Base-by-base conservation (phyloP, 768 basidiomycete species). In the Russula olivacea region DNA sequence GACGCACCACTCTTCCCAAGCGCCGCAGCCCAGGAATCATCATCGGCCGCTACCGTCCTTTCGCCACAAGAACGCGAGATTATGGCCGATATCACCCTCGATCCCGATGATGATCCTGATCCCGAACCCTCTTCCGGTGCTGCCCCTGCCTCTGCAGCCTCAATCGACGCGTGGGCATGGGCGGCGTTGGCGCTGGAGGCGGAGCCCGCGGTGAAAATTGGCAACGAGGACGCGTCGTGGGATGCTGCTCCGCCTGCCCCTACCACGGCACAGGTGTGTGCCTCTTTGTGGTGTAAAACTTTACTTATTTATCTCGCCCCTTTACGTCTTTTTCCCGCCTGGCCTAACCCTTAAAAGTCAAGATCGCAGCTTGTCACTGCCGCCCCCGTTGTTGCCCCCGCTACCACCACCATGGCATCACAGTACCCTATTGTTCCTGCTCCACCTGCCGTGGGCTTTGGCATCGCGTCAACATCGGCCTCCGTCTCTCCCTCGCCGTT, bases 11-110 rank as follows among this genome's bases (percentile, higher is more conserved):
- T 62, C 6, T 52, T 62, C 34, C 51, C 45, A 3, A 49, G 54
- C n/a, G 45, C 36, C 36, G 45, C 36, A 36, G 52, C 54, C 21
- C 47, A 48, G n/a, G n/a, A 23, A 11, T 4, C 8, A 5, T 45
- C 53, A 8, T 40, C 34, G 4, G 34, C 38, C 36, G 2, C 30
- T 3, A 1, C 32, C 32, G 32, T 32, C 32, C 54, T 64, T 10
- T 66, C 65, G 1, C 57, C 51, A 19, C 62, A 66, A 52, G 65
- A 66, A 45, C 62, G 62, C 58, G 58, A 58, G 53, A 58, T 66
- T 30, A 64, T 66, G 65, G 65, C 41, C 7, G 65, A 66, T 21
- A 64, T 66, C 48, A 66, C 65, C 0, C 45, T 58, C 23, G 61
- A 54, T 43, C 61, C 49, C 2, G 65, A 66, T 41, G 65, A 36